Evolutionary conservation across 768 basidiomycete species (phyloP).

Genomic region (Hirschioporus abietinus): DNA sequence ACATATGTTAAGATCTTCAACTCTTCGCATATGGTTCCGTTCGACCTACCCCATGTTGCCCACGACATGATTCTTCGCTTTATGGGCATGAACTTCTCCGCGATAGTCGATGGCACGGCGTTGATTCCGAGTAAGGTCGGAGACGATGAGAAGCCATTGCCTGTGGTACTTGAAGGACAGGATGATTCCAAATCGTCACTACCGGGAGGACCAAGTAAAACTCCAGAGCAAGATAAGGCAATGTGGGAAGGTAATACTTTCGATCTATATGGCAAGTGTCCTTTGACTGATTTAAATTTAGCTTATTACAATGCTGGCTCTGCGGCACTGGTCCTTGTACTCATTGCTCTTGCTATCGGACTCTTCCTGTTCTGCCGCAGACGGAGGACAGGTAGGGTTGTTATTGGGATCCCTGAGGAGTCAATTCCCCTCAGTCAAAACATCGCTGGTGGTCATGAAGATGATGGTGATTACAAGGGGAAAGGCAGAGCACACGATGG

Average conservation of each 20-base stretch:
- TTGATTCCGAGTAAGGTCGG: constrained; percentile 80
- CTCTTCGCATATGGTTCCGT: constrained; percentile 94
- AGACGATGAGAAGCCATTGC: constrained; percentile 57
- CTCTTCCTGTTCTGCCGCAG: constrained; percentile 77
- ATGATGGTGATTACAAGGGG: constrained; percentile 26
- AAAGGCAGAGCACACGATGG: constrained; percentile 26
- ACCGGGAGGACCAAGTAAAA: constrained; percentile 38
- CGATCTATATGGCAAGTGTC: neutral
- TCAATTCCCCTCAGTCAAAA: constrained; percentile 55
- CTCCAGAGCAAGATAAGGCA: constrained; percentile 73
- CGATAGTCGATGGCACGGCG: constrained; percentile 75
- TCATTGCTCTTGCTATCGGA: constrained; percentile 64
- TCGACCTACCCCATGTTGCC: constrained; percentile 78
- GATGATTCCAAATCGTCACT: constrained; percentile 14
- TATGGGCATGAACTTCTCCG: constrained; percentile 85
- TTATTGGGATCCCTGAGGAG: constrained; percentile 50
- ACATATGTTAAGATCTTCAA: constrained; percentile 93
- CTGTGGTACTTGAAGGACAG: constrained; percentile 40
- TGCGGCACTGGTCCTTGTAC: constrained; percentile 73
- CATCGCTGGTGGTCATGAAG: constrained; percentile 16
- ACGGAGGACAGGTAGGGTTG: constrained; percentile 36
- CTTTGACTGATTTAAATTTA: constrained; percentile 22
- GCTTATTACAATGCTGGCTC: constrained; percentile 96
- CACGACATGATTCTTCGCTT: constrained; percentile 99
- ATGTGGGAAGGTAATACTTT: constrained; percentile 78